Base-by-base conservation (phyloP, 345 rosid species). In the Aquilaria yunnanensis region DNA sequence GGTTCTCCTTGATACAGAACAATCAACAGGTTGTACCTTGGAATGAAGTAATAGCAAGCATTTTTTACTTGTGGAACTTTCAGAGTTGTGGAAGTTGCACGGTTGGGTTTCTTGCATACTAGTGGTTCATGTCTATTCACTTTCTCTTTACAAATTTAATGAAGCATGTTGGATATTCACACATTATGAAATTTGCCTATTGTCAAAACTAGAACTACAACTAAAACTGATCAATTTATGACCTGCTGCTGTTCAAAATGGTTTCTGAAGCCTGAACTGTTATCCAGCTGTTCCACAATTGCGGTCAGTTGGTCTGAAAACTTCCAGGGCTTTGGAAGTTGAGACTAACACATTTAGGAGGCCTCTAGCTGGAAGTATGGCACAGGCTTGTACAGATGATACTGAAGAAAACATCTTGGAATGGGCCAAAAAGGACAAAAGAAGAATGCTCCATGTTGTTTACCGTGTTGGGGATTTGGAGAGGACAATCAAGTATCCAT, bases 391-490 rank as follows among this genome's bases (percentile, higher is more conserved):
- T 72, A 74, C 82, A 56, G 60, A 78, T 66, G 75, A 54, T 63
- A 56, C 78, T 32, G 82, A 80, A 69, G 97, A 90, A 32, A 86
- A 72, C 76, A 69, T 74, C 47, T 66, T 88, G 9, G 81, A 75
- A 12, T 87, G 83, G 83, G 87, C 80, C 2, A 87, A 78, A 67
- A 78, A 76, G 68, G 99, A 94, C 61, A 89, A 88, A 62, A 82
- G 99, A 64, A 81, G 97, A 78, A 71, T 94, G 92, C 83, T 91
- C 51, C 97, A 94, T 76, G 99, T 87, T 47, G 97, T 94, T 72
- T 94, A 94, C 73, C 97, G 99, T 13, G 99, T 94, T 57, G 99
- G 96, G 50, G 97, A 94, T 75, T 63, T 94, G 79, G 99, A 94
- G 67, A 75, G 88, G 67, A 94, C 99, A 14, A 85, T 94, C 41